Evolutionary conservation across 805 yeast genomes (phyloP).

Genomic region (Candida boidinii): DNA sequence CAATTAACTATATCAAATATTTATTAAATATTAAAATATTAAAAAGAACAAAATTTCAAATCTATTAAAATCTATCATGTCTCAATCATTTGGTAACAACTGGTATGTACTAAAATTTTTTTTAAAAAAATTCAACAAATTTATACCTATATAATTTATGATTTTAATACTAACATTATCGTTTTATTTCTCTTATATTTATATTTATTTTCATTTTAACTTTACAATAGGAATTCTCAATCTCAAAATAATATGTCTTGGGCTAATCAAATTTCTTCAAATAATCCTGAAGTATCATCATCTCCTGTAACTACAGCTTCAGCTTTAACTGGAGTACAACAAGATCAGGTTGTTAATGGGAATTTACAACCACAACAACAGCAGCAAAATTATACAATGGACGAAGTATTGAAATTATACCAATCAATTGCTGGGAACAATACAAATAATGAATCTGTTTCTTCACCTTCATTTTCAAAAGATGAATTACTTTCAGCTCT

Average conservation of each 20-base stretch:
- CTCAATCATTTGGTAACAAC: conserved; percentile 25
- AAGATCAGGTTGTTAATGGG: not conserved
- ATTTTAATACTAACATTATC: not conserved
- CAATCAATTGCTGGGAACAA: conserved; percentile 27
- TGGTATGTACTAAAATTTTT: conserved; percentile 14
- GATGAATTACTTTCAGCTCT: conserved; percentile 25
- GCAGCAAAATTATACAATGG: conserved; percentile 30
- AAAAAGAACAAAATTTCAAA: too few relatives aligned
- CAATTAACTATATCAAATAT: too few relatives aligned
- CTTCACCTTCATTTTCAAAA: conserved; percentile 5
- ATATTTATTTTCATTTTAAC: conserved; percentile 1
- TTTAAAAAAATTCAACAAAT: not conserved
- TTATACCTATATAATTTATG: not conserved
- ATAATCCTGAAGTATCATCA: conserved; percentile 1
- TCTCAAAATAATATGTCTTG: conserved; percentile 6
- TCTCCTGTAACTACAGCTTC: conserved; percentile 1
- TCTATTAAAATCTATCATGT: conserved; percentile 11
- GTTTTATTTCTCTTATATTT: conserved; percentile 1
- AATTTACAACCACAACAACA: not conserved
- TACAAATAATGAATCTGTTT: conserved; percentile 18
- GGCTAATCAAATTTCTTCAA: conserved; percentile 4
- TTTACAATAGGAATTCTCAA: conserved; percentile 4
- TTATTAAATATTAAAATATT: too few relatives aligned
- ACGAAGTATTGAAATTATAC: conserved; percentile 49
- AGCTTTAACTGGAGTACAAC: not conserved